A percentile compares a stretch with the other conserved stretches of the same genome.
Conservation (phyloP, 2,329 filamentous ascomycete species). For the Claviceps humidiphila region DNA sequence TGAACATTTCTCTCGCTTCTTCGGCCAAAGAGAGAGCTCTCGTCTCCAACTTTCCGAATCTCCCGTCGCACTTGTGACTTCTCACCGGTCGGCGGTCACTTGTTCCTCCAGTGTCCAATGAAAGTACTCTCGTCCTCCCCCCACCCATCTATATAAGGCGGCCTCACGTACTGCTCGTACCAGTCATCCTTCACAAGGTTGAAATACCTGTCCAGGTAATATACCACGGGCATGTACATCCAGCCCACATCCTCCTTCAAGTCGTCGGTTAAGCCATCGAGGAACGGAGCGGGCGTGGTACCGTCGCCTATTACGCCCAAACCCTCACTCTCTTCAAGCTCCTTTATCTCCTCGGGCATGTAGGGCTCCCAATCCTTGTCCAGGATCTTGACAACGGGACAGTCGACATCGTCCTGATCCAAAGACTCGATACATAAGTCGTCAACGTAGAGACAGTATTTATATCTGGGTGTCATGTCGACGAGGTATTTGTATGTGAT, state of each 20-base stretch:
- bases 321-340: too few species aligned
- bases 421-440: neutral
- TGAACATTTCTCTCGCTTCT: too few species aligned
- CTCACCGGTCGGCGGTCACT: too few species aligned
- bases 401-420: neutral
- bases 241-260: neutral
- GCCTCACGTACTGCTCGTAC: neutral
- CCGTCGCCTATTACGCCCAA: neutral
- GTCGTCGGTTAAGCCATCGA: neutral
- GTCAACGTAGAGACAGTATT: constrained; percentile 1
- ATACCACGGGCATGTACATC: neutral
- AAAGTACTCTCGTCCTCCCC: neutral
- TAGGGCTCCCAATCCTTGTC: neutral
- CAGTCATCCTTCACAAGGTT: neutral
- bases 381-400: neutral
- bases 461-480: too few species aligned
- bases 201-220: neutral
- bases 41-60: too few species aligned
- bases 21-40: too few species aligned
- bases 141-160: neutral
- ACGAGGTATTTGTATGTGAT: neutral
- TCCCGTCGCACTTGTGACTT: neutral
- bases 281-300: neutral
- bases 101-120: too few species aligned
- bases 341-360: too few species aligned